A percentile compares a stretch with the other conserved stretches of the same genome.
These are phyloP conservation scores for Apophysomyces trapeziformis DNA, from an alignment of 371 early-diverging fungal species.

Conservation along the genomic window DNA sequence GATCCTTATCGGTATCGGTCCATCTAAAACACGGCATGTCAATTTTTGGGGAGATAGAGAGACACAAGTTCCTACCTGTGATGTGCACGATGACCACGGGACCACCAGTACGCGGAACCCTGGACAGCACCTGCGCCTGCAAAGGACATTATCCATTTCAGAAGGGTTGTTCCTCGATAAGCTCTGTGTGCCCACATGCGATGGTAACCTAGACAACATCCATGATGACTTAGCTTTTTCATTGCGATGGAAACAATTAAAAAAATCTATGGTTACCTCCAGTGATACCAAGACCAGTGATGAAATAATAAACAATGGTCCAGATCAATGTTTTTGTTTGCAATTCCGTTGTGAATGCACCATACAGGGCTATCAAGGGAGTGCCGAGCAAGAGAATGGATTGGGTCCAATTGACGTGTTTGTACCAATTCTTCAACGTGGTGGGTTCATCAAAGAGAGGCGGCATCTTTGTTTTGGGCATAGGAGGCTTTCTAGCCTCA, in stretches of 20 bases:
- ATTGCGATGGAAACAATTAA: conserved; percentile 4
- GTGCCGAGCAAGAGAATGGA: conserved; percentile 69
- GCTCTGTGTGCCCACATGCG: conserved; percentile 82
- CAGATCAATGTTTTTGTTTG: conserved; percentile 74
- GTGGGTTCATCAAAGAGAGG: conserved; percentile 46
- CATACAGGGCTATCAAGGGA: conserved; percentile 85
- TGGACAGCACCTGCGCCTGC: conserved; percentile 80
- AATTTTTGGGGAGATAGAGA: background rate
- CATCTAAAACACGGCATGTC: conserved; percentile 37
- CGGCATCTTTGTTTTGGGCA: conserved; percentile 32
- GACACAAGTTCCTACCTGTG: conserved; percentile 46
- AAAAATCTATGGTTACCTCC: conserved; percentile 60
- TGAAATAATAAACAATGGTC: conserved; percentile 77
- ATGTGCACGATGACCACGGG: conserved; percentile 87
- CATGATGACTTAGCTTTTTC: background rate
- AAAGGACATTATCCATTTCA: conserved; percentile 64
- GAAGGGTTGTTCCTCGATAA: conserved; percentile 64
- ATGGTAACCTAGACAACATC: conserved; percentile 66
- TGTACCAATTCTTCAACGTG: conserved; percentile 57
- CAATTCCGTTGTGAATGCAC: conserved; percentile 72
- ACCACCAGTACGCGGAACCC: conserved; percentile 88
- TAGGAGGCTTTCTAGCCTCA: conserved; percentile 52
- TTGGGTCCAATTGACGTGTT: conserved; percentile 84
- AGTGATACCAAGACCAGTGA: conserved; percentile 92
- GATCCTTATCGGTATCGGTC: conserved; percentile 92